Evolutionary conservation across 2,329 filamentous ascomycete genomes (phyloP), one percentile per base, ranked within the genome.

Genomic region (Sporothrix brasiliensis): DNA sequence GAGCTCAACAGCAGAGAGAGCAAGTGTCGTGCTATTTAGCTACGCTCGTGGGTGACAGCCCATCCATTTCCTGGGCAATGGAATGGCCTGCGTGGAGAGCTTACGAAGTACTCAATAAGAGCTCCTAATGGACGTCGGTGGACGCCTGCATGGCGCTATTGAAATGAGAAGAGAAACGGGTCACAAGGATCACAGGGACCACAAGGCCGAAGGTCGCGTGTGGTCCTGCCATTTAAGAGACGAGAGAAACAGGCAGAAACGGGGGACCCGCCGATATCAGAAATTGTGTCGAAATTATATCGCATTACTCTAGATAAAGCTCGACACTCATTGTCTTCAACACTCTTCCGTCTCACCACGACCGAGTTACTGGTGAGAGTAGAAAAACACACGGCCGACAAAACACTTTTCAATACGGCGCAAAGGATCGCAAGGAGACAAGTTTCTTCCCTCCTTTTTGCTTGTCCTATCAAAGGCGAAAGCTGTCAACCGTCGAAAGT

Each of bases 371-470:
- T 30, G 21, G 30, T 16, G 44, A 16, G 6, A n/a, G 14, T 3
- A 56, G 16, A 41, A 16, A 58, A 39, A 24, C n/a, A 60, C 56
- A 60, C 19, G n/a, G 54, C 54, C 6, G 54, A 58, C 30, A 21
- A 21, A 60, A 60, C 41, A 58, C 16, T 10, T n/a, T 21, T 30
- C 27, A 30, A 30, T 30, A 4, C 50, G 41, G 7, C 30, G 56
- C 30, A 19, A 60, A 60, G 56, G 56, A 60, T 60, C 56, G 54
- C n/a, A 60, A 34, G 56, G 56, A 60, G 41, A 60, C 56, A 60
- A 60, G 56, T 60, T 60, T 60, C 34, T 9, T 60, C 56, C 56
- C 24, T 34, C 13, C 27, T 13, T 13, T 30, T 11, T 54, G 24
- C 52, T 24, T 54, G 52, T 11, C 41, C 2, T 11, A 44, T 14